Base-by-base conservation (phyloP, 768 basidiomycete genomes). In the Hygrocybe coccinea region DNA sequence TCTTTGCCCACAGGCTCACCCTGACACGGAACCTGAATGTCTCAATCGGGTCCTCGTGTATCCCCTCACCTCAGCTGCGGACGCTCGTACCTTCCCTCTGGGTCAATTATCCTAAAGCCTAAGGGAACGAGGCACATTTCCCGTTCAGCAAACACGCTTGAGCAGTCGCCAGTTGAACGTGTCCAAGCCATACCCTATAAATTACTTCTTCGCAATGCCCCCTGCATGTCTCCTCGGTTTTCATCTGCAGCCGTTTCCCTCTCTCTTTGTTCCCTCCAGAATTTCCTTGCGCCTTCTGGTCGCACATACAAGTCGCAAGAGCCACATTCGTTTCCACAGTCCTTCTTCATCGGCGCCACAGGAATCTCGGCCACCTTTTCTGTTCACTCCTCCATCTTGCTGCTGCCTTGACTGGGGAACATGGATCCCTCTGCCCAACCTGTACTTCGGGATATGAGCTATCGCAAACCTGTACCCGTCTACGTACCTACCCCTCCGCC, bases 401-500 rank as follows among this genome's bases (percentile, higher is more conserved):
- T 25, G 5, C 25, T 11, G 24, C 45, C 6, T 21, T 25, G 38
- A 47, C 14, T 14, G 6, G 45, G 21, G 21, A 21, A 15, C 14
- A 33, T 25, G 46, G 10, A 22, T 33, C 24, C 17, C 25, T 17
- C 33, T 29, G 29, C 8, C 5, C 48, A 25, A 7, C 33, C 49
- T 38, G 17, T 29, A 22, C 56, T 39, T n/a, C 29, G 35, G 43
- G 44, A 57, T 29, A 81, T 80, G 79, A 85, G 81, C 67, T 83
- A 85, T 67, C 76, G 86, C 52, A 89, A 89, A 66, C 87, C 87
- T 33, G 85, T 80, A 38, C 87, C 87, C 2, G 69, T 70, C 51
- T 87, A 81, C 68, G 74, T 85, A 43, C 86, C 86, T 34, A 85
- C 86, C 11, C 82, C 85, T 5, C 80, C 83, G 47, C 69, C 77